phyloP scores from a whole-genome alignment of 2,329 filamentous ascomycete species.

The Beauveria varroae region DNA sequence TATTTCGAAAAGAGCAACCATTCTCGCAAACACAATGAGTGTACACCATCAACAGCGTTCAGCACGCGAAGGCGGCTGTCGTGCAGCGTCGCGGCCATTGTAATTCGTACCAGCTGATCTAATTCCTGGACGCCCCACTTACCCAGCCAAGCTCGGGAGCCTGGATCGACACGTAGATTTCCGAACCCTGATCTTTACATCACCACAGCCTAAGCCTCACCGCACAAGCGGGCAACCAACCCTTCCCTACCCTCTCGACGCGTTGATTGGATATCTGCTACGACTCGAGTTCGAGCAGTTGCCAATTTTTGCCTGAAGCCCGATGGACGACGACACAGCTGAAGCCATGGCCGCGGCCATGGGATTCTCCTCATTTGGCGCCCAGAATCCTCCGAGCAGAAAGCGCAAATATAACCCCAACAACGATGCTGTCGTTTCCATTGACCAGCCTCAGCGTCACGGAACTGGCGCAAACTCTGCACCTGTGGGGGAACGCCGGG shows the following conservation, averaged over 20 bases:
- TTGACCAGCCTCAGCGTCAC: constrained; percentile 20
- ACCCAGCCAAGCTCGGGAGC: neutral
- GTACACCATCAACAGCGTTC: too few species aligned
- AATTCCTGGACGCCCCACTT: neutral
- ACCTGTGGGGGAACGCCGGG: constrained; percentile 21
- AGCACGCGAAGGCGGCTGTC: too few species aligned
- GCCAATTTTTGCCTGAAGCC: neutral
- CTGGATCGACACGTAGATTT: neutral
- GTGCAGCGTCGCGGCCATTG: neutral
- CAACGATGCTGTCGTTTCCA: constrained; percentile 36
- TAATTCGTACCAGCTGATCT: neutral
- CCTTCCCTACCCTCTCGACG: neutral
- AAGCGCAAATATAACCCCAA: constrained; percentile 60
- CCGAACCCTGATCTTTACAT: neutral
- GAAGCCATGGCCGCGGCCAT: constrained; percentile 58
- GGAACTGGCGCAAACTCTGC: constrained; percentile 31
- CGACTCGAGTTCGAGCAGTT: neutral
- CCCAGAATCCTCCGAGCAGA: constrained; percentile 45
- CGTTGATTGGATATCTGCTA: neutral
- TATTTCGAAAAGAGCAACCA: too few species aligned
- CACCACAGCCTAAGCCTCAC: neutral
- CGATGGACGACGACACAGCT: constrained; percentile 24
- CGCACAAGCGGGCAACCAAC: neutral
- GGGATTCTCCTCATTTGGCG: constrained; percentile 68
- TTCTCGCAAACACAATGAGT: too few species aligned